phyloP scores from a whole-genome alignment of 768 basidiomycete genomes.

The Leccinum subgranulosum region DNA sequence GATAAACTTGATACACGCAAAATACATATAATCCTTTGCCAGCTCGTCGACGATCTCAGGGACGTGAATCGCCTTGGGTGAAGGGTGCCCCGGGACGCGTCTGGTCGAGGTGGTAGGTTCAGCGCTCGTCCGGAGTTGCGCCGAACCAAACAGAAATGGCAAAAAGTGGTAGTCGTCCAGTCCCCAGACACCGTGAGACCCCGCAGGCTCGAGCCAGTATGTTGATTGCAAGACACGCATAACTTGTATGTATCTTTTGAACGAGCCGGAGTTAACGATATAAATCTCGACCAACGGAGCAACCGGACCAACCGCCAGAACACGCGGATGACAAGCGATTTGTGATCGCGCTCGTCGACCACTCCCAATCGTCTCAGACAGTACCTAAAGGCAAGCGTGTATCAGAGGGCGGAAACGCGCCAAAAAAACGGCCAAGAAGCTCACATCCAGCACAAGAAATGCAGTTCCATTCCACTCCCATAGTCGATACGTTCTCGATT shows the following conservation, averaged over 20 bases:
- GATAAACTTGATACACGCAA: too few relatives aligned
- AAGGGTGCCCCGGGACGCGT: conserved; percentile 60
- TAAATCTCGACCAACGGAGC: neutral
- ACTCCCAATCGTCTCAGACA: conserved; percentile 76
- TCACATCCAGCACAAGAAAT: conserved; percentile 96
- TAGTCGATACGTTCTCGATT: conserved; percentile 92
- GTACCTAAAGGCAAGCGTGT: conserved; percentile 46
- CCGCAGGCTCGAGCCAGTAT: conserved; percentile 98
- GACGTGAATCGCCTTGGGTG: too few relatives aligned
- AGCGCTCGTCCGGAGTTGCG: conserved; percentile 49
- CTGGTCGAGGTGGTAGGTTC: neutral
- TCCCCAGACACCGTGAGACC: conserved; percentile 99
- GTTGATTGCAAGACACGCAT: conserved; percentile 88
- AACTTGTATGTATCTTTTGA: conserved; percentile 59
- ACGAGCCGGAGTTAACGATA: neutral
- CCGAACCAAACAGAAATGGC: conserved; percentile 84
- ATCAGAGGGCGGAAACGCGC: neutral
- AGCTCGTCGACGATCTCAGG: too few relatives aligned
- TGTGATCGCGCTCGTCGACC: conserved; percentile 60
- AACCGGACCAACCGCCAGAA: conserved; percentile 73
- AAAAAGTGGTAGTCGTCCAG: conserved; percentile 96
- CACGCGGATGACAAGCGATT: conserved; percentile 72
- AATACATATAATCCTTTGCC: too few relatives aligned
- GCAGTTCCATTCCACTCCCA: conserved; percentile 99
- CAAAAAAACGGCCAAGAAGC: conserved; percentile 25